phyloP scores from a whole-genome alignment of 306 rosid genomes.

The Prunus mume region DNA sequence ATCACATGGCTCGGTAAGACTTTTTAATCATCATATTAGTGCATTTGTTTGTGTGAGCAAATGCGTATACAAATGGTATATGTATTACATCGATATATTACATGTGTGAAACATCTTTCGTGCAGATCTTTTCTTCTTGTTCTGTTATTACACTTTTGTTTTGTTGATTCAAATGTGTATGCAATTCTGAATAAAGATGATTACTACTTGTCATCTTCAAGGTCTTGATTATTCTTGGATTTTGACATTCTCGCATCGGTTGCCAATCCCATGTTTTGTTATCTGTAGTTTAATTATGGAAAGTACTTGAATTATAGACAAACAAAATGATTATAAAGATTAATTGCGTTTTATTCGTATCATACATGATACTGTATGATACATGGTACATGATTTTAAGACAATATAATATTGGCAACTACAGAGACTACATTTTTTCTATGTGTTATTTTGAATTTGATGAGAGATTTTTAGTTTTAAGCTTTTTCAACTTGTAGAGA shows the following conservation, averaged over 20 bases:
- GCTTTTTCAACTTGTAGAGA: background rate
- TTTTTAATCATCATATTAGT: background rate
- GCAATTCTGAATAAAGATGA: background rate
- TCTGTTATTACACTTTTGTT: background rate
- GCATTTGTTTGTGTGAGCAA: background rate
- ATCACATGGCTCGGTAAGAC: conserved; percentile 55
- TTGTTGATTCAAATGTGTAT: background rate
- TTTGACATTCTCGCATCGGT: background rate
- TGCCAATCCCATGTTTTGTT: background rate
- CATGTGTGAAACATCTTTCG: background rate
- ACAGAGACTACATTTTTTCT: background rate
- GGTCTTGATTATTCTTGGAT: background rate
- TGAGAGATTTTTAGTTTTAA: background rate
- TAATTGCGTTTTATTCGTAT: background rate
- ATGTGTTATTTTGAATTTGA: background rate
- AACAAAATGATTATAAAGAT: background rate
- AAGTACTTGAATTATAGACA: background rate
- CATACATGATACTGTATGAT: background rate
- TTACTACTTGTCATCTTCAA: background rate
- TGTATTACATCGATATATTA: no score
- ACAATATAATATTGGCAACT: background rate
- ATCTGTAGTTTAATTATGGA: background rate
- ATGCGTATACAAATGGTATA: background rate
- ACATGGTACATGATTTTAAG: background rate
- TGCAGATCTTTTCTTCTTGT: background rate